Conservation (phyloP, 805 yeast species). For the Naumovozyma dairenensis region DNA sequence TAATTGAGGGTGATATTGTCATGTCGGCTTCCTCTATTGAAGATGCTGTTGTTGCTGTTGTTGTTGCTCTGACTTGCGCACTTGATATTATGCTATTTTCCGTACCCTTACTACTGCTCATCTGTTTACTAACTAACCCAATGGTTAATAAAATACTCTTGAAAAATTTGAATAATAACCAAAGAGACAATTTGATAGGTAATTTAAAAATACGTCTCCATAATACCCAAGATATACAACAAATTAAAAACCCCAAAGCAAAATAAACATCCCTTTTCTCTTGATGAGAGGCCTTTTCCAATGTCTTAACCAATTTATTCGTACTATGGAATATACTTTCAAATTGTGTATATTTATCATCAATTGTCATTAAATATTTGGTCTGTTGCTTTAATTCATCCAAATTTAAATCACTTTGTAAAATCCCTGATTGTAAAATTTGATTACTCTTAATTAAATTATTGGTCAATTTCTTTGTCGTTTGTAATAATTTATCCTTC, state of each 20-base stretch:
- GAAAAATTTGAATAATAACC: constrained; percentile 29
- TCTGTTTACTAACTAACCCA: constrained; percentile 16
- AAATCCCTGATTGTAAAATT: constrained; percentile 24
- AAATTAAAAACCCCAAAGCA: constrained; percentile 20
- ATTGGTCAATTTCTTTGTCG: constrained; percentile 23
- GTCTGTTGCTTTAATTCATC: constrained; percentile 29
- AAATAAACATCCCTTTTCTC: constrained; percentile 29
- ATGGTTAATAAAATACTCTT: constrained; percentile 26
- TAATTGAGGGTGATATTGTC: too few relatives aligned
- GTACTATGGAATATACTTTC: constrained; percentile 24
- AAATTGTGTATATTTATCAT: constrained; percentile 26
- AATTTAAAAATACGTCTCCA: constrained; percentile 29
- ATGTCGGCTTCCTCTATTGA: background rate
- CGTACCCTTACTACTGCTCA: too few relatives aligned
- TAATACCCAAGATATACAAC: constrained; percentile 27
- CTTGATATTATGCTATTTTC: too few relatives aligned
- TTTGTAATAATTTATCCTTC: constrained; percentile 21
- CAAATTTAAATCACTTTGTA: constrained; percentile 28
- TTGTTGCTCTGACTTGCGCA: background rate
- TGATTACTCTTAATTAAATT: constrained; percentile 27
- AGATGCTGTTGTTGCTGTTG: constrained; percentile 1
- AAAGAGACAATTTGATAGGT: constrained; percentile 24
- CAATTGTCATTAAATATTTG: constrained; percentile 17
- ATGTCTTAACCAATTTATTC: constrained; percentile 21
- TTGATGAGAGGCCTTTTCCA: constrained; percentile 25